Conservation (phyloP, 768 basidiomycete species). For the Steccherinum ochraceum region DNA sequence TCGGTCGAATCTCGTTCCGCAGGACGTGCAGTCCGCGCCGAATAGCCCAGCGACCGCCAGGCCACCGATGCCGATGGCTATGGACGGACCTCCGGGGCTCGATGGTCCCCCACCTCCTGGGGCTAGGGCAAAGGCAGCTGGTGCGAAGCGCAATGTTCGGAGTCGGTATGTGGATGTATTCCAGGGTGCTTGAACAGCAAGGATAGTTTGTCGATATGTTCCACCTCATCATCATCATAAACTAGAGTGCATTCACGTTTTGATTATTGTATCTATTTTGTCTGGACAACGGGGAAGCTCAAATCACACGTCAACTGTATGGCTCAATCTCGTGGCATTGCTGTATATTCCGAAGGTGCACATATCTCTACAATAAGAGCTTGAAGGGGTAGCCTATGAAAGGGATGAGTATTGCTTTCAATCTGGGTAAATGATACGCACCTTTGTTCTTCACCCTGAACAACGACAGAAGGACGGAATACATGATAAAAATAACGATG, state of each 20-base stretch:
- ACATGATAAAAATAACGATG: slow-evolving; percentile 72
- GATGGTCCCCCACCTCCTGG: slow-evolving; percentile 41
- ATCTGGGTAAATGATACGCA: slow-evolving; percentile 34
- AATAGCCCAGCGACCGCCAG: slow-evolving; percentile 22
- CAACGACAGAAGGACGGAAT: slow-evolving; percentile 78
- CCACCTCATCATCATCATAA: not conserved
- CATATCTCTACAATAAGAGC: slow-evolving; percentile 63
- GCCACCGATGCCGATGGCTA: slow-evolving; percentile 7
- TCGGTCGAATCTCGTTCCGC: slow-evolving; percentile 61
- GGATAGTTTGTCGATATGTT: not conserved
- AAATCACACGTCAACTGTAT: too few relatives aligned
- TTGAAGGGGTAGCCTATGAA: slow-evolving; percentile 76
- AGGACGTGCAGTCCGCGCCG: slow-evolving; percentile 29
- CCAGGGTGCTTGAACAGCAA: not conserved
- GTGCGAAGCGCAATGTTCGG: slow-evolving; percentile 70
- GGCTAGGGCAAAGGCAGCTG: slow-evolving; percentile 48
- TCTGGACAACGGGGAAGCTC: not conserved
- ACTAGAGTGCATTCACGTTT: not conserved
- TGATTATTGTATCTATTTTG: not conserved
- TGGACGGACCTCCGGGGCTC: slow-evolving; percentile 17
- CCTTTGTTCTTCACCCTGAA: slow-evolving; percentile 92
- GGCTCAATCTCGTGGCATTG: too few relatives aligned
- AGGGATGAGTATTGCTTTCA: not conserved
- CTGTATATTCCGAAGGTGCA: too few relatives aligned
- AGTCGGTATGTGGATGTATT: slow-evolving; percentile 34